A percentile compares a stretch with the other conserved stretches of the same genome.
Conservation (phyloP, 345 rosid genomes). For the Syzygium jambos region DNA sequence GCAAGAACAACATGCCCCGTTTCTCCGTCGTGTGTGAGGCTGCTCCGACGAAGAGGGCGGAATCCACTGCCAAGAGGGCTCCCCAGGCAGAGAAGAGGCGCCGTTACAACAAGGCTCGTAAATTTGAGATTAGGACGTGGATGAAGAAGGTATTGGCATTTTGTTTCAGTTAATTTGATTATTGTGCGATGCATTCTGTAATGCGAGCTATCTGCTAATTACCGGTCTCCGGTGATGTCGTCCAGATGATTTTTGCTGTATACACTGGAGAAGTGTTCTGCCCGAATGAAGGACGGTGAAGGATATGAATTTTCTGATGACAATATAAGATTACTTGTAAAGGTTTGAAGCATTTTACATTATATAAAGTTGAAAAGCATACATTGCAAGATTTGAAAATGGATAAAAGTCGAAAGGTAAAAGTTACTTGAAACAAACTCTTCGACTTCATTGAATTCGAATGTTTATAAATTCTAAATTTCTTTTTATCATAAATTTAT, state of each 20-base stretch:
- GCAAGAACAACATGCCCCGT: conserved; percentile 27
- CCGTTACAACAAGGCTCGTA: conserved; percentile 65
- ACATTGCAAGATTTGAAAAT: not conserved
- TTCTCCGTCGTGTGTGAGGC: conserved; percentile 65
- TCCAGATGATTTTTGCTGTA: not conserved
- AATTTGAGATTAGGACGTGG: conserved; percentile 84
- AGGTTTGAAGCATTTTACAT: not conserved
- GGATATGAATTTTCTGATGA: too few species aligned
- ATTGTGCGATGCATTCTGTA: not conserved
- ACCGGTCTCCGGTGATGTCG: not conserved
- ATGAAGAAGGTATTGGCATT: conserved; percentile 68
- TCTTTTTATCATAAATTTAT: not conserved
- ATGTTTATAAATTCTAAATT: not conserved
- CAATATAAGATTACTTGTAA: too few species aligned
- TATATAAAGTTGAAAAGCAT: not conserved
- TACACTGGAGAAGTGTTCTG: too few species aligned
- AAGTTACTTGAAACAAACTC: not conserved
- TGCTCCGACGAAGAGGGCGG: conserved; percentile 61
- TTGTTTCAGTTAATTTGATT: not conserved
- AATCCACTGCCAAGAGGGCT: conserved; percentile 82
- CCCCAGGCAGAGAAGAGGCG: conserved; percentile 83
- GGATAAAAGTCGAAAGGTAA: not conserved
- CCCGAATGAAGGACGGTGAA: too few species aligned
- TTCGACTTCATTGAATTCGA: not conserved
- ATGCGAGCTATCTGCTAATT: not conserved